Percentiles rank a stretch among this genome's conserved stretches.
These are phyloP conservation scores for Ehretia macrophylla DNA, from an alignment of 257 asterid genomes.

Conservation along the genomic window DNA sequence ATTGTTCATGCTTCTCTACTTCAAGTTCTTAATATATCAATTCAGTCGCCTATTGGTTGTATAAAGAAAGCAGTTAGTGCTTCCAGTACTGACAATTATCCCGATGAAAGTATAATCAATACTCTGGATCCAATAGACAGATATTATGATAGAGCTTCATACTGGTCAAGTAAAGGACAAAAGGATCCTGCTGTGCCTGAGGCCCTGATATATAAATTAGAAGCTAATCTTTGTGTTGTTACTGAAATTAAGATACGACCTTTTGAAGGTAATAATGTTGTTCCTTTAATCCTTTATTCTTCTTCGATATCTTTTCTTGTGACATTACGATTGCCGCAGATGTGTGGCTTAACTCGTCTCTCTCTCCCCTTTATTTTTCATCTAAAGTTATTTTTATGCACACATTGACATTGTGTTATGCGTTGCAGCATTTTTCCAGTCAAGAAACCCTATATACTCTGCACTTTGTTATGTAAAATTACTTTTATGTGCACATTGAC, in stretches of 20 bases:
- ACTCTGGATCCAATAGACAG: constrained; percentile 63
- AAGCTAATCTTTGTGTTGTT: constrained; percentile 56
- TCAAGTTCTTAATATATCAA: constrained; percentile 45
- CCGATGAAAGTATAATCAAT: constrained; percentile 53
- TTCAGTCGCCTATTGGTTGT: constrained; percentile 43
- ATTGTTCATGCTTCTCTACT: constrained; percentile 53
- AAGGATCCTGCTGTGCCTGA: constrained; percentile 62
- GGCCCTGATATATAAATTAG: constrained; percentile 57
- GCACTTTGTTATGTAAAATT: too few relatives aligned
- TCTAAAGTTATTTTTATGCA: too few relatives aligned
- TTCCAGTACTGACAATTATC: constrained; percentile 73
- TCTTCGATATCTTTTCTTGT: too few relatives aligned
- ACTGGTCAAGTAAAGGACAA: constrained; percentile 89
- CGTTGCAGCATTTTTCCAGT: too few relatives aligned
- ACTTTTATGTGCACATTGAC: neutral
- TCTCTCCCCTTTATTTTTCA: too few relatives aligned
- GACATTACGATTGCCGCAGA: too few relatives aligned
- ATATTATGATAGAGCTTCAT: constrained; percentile 39
- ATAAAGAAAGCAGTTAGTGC: constrained; percentile 60
- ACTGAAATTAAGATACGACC: constrained; percentile 72
- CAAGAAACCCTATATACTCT: too few relatives aligned
- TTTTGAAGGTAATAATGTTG: constrained; percentile 56
- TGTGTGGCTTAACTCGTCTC: too few relatives aligned
- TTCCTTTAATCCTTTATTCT: too few relatives aligned
- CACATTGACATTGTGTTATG: too few relatives aligned